Conservation (phyloP, 75 land plant genomes). For the Ceratopteris richardii region DNA sequence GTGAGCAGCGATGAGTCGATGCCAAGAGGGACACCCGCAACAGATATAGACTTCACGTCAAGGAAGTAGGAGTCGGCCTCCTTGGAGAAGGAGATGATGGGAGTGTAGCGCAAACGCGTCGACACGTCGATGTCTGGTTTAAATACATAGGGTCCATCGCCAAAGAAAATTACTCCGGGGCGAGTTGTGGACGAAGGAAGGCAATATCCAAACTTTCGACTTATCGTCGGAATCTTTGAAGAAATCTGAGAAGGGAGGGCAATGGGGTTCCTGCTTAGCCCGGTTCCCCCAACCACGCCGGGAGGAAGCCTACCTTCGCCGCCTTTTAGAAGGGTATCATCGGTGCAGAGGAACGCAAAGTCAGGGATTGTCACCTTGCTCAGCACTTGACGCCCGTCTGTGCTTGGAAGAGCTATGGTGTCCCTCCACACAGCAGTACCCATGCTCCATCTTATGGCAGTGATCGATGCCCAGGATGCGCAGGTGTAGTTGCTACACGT, state of each 20-base stretch:
- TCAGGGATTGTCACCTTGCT: conserved; percentile 7
- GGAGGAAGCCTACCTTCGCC: conserved; percentile 4
- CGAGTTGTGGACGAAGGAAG: no score
- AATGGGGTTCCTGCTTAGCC: conserved; percentile 27
- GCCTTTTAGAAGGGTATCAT: conserved; percentile 1
- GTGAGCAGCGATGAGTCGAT: no score
- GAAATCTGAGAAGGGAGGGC: conserved; percentile 42
- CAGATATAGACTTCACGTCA: no score
- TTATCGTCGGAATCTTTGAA: conserved; percentile 8
- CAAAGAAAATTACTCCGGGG: no score
- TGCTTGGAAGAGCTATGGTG: not conserved
- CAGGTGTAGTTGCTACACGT: conserved; percentile 32
- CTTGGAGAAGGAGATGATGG: no score
- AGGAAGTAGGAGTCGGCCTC: no score
- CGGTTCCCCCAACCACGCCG: conserved; percentile 29
- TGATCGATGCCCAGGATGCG: conserved; percentile 7
- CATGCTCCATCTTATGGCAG: conserved; percentile 5
- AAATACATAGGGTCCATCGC: no score
- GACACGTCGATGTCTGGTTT: no score
- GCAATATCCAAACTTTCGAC: not conserved
- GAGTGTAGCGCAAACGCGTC: no score
- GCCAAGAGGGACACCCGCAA: no score
- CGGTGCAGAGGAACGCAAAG: conserved; percentile 34
- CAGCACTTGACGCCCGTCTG: conserved; percentile 8
- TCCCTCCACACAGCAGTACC: conserved; percentile 20